Conservation (phyloP, 1,284 basidiomycete genomes). For the Peniophora sp. region DNA sequence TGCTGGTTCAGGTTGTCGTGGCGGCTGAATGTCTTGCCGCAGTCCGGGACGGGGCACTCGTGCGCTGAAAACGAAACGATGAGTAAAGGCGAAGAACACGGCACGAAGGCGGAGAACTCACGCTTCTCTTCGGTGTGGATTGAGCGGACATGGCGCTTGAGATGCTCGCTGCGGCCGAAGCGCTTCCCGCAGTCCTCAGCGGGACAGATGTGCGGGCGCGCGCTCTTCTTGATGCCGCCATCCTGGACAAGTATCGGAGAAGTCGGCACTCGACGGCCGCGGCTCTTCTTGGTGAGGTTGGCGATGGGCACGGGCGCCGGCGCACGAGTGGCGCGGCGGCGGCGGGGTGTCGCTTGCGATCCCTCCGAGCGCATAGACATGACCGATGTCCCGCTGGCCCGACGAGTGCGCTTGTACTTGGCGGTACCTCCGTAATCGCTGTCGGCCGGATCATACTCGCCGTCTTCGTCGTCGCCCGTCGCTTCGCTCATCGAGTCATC, state of each 20-base stretch:
- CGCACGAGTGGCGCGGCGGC: constrained; percentile 8
- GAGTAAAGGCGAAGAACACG: constrained; percentile 4
- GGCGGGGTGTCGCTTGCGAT: background rate
- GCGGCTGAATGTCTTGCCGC: constrained; percentile 77
- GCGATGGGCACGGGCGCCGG: constrained; percentile 57
- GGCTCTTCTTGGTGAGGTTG: constrained; percentile 66
- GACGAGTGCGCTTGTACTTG: background rate
- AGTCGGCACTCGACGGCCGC: constrained; percentile 64
- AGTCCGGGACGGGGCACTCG: constrained; percentile 68
- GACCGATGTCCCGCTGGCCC: background rate
- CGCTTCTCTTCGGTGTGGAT: constrained; percentile 81
- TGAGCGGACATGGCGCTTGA: constrained; percentile 71
- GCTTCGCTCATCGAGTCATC: too few species aligned
- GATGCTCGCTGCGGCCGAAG: constrained; percentile 70
- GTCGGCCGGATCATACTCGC: too few species aligned
- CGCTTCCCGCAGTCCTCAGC: constrained; percentile 74
- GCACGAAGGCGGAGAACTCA: constrained; percentile 26
- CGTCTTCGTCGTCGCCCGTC: too few species aligned
- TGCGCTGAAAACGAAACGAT: constrained; percentile 42
- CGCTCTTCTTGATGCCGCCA: constrained; percentile 31
- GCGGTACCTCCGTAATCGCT: too few species aligned
- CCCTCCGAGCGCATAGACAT: background rate
- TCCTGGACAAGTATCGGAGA: constrained; percentile 30
- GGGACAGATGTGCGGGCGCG: constrained; percentile 61
- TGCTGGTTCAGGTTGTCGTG: constrained; percentile 83